phyloP scores from a whole-genome alignment of 2,329 filamentous ascomycete genomes.

The Calycina herbarum region DNA sequence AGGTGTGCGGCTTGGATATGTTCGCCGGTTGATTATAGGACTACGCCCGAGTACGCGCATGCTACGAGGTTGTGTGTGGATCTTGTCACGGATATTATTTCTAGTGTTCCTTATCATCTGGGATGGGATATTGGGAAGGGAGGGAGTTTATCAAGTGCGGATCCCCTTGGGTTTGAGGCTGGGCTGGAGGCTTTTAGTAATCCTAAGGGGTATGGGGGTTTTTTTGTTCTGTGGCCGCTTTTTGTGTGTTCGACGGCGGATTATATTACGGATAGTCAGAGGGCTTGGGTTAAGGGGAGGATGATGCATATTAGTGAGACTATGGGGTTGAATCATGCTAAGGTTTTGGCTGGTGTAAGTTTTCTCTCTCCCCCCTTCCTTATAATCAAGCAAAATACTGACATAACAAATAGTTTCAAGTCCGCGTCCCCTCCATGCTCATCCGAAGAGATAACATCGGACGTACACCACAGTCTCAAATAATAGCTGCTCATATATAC shows the following conservation, averaged over 20 bases:
- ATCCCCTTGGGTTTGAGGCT: conserved; percentile 48
- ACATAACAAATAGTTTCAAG: conserved; percentile 46
- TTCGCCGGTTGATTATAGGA: conserved; percentile 60
- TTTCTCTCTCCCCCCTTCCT: conserved; percentile 6
- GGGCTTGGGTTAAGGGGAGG: conserved; percentile 55
- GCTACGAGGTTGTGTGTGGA: conserved; percentile 52
- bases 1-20: conserved; percentile 62
- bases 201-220: conserved; percentile 56
- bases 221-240: conserved; percentile 61
- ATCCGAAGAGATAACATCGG: conserved; percentile 43
- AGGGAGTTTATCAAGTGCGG: conserved; percentile 33
- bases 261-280: conserved; percentile 58
- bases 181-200: conserved; percentile 46
- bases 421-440: conserved; percentile 63
- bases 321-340: conserved; percentile 59
- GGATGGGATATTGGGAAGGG: conserved; percentile 55
- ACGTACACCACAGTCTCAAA: conserved; percentile 17
- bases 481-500: conserved; percentile 15
- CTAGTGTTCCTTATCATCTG: conserved; percentile 61
- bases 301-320: conserved; percentile 55
- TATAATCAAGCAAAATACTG: conserved; percentile 1
- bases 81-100: conserved; percentile 58
- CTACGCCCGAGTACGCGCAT: conserved; percentile 60
- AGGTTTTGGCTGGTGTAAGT: conserved; percentile 54
- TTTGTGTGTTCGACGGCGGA: conserved; percentile 56